Conservation (phyloP, 2,329 filamentous ascomycete genomes). For the Lachnellula cervina region DNA sequence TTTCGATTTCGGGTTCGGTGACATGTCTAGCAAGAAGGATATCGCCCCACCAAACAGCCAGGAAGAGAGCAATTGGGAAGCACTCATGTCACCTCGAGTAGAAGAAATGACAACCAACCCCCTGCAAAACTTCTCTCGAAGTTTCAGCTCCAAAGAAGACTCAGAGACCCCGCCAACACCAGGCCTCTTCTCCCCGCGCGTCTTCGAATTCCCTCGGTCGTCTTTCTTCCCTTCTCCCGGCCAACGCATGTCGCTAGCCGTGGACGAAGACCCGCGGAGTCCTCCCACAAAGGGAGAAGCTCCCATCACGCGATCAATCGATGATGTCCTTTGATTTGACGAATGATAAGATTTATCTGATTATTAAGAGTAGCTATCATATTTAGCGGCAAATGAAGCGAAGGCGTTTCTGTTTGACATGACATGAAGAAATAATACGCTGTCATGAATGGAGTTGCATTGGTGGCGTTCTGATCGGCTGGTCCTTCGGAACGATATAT, state of each 20-base stretch:
- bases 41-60: conserved; percentile 3
- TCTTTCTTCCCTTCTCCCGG: conserved; percentile 49
- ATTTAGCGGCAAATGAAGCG: not conserved
- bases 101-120: conserved; percentile 31
- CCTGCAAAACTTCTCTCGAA: conserved; percentile 23
- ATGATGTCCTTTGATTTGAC: conserved; percentile 59
- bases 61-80: conserved; percentile 22
- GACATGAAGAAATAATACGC: conserved; percentile 8
- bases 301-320: conserved; percentile 72
- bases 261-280: conserved; percentile 61
- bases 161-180: conserved; percentile 22
- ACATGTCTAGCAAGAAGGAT: conserved; percentile 2
- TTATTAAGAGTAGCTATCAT: not conserved
- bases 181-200: conserved; percentile 59
- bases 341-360: not conserved
- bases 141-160: conserved; percentile 10
- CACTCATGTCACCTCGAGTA: conserved; percentile 29
- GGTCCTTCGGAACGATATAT: not conserved
- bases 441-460: conserved; percentile 10
- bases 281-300: conserved; percentile 69
- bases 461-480: conserved; percentile 6
- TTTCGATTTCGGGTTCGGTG: conserved; percentile 29
- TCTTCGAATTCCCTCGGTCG: conserved; percentile 67
- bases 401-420: not conserved
- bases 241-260: conserved; percentile 24